A percentile compares a stretch with the other conserved stretches of the same genome.
Conservation (phyloP, 1,284 basidiomycete species). For the Apiotrichum porosum region DNA sequence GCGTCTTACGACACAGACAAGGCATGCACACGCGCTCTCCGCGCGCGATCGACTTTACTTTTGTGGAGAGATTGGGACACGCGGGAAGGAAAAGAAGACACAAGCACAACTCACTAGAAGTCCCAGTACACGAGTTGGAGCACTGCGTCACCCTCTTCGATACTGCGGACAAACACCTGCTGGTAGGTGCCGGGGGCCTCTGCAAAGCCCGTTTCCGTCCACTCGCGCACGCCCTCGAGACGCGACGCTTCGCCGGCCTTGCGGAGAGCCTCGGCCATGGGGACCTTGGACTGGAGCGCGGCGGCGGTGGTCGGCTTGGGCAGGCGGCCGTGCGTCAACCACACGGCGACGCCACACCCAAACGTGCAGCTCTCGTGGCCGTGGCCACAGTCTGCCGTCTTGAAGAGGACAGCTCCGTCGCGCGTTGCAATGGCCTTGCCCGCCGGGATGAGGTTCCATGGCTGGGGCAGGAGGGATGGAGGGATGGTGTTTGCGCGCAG, state of each 20-base stretch:
- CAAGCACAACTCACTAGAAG: conserved; percentile 45
- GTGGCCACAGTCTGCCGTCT: conserved; percentile 25
- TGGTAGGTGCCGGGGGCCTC: conserved; percentile 47
- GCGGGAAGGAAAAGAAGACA: neutral
- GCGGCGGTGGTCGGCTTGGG: conserved; percentile 44
- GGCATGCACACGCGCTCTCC: too few relatives aligned
- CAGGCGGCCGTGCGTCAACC: conserved; percentile 51
- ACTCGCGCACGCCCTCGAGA: conserved; percentile 44
- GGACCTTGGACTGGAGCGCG: conserved; percentile 49
- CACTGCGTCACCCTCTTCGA: conserved; percentile 30
- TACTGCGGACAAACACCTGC: conserved; percentile 48
- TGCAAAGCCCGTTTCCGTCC: conserved; percentile 34
- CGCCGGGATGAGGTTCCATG: conserved; percentile 24
- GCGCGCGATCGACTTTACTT: too few relatives aligned
- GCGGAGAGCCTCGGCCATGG: conserved; percentile 44
- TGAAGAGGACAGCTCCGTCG: conserved; percentile 50
- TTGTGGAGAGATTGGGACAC: neutral
- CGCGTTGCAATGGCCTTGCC: conserved; percentile 49
- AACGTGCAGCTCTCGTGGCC: conserved; percentile 11
- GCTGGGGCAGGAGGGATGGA: conserved; percentile 11
- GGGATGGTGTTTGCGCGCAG: conserved; percentile 23
- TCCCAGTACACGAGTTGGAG: conserved; percentile 50
- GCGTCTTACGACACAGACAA: too few relatives aligned
- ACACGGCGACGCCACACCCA: conserved; percentile 43
- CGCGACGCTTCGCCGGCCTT: conserved; percentile 34